Percentiles rank a stretch among this genome's conserved stretches.
Conservation (phyloP, 2,329 filamentous ascomycete genomes). For the Aspergillus hiratsukae region DNA sequence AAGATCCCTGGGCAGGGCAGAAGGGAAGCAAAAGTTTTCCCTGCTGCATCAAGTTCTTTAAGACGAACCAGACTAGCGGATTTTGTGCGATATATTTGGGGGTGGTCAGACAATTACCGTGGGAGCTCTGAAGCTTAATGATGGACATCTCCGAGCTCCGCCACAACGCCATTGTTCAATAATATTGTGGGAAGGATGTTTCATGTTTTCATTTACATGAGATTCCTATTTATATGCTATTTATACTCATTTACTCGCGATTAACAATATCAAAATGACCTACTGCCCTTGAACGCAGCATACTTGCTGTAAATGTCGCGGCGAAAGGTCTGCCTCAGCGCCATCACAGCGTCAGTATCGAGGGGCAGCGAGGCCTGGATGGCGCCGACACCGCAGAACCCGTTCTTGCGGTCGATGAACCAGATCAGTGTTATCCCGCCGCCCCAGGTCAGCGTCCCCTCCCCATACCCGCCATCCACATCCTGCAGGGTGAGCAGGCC, state of each 20-base stretch:
- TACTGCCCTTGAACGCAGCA: constrained; percentile 27
- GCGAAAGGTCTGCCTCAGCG: constrained; percentile 43
- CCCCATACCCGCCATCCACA: constrained; percentile 42
- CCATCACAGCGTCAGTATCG: constrained; percentile 17
- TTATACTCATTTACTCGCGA: too few relatives aligned
- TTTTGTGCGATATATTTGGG: not conserved
- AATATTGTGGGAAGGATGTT: too few relatives aligned
- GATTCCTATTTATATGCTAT: too few relatives aligned
- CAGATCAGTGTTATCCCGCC: constrained; percentile 45
- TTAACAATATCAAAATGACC: not conserved
- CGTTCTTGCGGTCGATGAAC: constrained; percentile 49
- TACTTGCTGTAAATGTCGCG: constrained; percentile 41
- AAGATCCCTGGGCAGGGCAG: too few relatives aligned
- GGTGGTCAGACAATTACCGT: not conserved
- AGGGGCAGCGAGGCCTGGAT: constrained; percentile 38
- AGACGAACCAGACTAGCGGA: not conserved
- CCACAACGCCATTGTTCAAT: too few relatives aligned
- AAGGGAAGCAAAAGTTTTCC: not conserved
- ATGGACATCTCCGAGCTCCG: not conserved
- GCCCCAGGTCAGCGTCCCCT: constrained; percentile 44
- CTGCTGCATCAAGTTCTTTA: too few relatives aligned
- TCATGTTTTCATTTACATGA: too few relatives aligned
- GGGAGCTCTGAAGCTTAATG: not conserved
- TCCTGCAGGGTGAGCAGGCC: constrained; percentile 41
- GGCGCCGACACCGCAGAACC: constrained; percentile 42